phyloP scores from a whole-genome alignment of 345 rosid species.

The thale cress (Arabidopsis thaliana) region TAIR10.1 NC_003071.7:16171001-16171500 shows the following conservation, averaged over 20 bases:
- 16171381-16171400: constrained; percentile 53
- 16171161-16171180: constrained; percentile 57
- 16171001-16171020: constrained; percentile 11
- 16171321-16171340: not conserved
- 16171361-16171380: not conserved
- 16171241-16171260: constrained; percentile 76
- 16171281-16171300: constrained; percentile 82
- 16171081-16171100: constrained; percentile 89
- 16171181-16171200: not conserved
- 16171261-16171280: constrained; percentile 83
- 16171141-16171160: constrained; percentile 90
- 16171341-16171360: constrained; percentile 9
- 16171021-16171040: constrained; percentile 34
- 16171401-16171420: constrained; percentile 70
- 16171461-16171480: constrained; percentile 71
- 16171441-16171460: constrained; percentile 71
- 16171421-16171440: constrained; percentile 85
- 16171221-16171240: constrained; percentile 7
- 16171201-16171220: not conserved
- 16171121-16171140: constrained; percentile 98
- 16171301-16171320: constrained; percentile 46
- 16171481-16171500: constrained; percentile 84
- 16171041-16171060: constrained; percentile 78
- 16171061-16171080: constrained; percentile 89
- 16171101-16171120: constrained; percentile 95